A percentile compares a stretch with the other conserved stretches of the same genome.
These are phyloP conservation scores for Aspergillus uvarum DNA, from an alignment of 2,329 filamentous ascomycete genomes.

Conservation along the genomic window DNA sequence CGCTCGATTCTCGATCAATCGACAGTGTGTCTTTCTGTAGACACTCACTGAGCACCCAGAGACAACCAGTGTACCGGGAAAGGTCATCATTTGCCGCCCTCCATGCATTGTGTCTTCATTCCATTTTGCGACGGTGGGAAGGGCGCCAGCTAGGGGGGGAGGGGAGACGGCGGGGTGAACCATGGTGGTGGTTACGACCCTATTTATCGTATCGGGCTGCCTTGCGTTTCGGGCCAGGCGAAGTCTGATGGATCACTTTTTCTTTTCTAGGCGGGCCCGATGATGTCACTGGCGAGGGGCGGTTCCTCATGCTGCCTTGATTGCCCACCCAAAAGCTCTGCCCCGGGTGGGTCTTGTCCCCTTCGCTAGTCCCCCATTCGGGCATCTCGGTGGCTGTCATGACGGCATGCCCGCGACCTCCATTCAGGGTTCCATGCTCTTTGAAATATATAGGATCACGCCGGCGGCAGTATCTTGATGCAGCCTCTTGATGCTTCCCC, in stretches of 20 bases:
- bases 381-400: neutral
- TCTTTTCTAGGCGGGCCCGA: neutral
- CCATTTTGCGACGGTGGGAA: too few species aligned
- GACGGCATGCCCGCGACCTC: neutral
- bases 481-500: neutral
- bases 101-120: too few species aligned
- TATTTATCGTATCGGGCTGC: neutral
- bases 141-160: neutral
- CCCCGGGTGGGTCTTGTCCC: neutral
- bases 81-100: too few species aligned
- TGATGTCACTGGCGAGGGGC: neutral
- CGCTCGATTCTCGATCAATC: too few species aligned
- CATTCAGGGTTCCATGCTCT: neutral
- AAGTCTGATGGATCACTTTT: neutral
- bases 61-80: too few species aligned
- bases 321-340: neutral
- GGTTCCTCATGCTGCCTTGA: neutral
- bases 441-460: neutral
- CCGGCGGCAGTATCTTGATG: neutral
- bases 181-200: neutral
- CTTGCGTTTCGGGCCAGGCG: neutral
- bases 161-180: neutral
- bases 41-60: too few species aligned
- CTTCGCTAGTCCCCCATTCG: neutral
- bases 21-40: too few species aligned